Percentiles rank a stretch among this genome's conserved stretches.
These are phyloP conservation scores for Pulveroboletus sp. DNA, from an alignment of 1,284 basidiomycete species.

Conservation along the genomic window DNA sequence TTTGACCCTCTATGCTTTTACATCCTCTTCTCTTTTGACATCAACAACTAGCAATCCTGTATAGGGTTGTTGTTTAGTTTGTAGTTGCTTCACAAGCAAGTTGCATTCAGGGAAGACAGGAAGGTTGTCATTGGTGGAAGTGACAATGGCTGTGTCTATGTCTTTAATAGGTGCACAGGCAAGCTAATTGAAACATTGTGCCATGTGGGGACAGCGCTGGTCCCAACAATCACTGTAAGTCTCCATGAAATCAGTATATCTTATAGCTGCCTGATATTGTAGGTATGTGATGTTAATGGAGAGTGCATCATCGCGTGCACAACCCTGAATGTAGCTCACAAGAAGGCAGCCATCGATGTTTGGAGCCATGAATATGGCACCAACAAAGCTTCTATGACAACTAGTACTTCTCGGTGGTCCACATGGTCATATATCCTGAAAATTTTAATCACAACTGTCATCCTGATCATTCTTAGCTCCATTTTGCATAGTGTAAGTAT, in stretches of 20 bases:
- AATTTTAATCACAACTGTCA: no score
- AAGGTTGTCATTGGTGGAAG: background rate
- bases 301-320: background rate
- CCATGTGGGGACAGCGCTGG: background rate
- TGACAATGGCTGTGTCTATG: background rate
- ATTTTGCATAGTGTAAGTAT: no score
- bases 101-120: background rate
- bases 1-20: no score
- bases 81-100: no score
- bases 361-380: background rate
- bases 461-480: no score
- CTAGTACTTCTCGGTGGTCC: no score
- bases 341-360: background rate
- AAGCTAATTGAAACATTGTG: background rate
- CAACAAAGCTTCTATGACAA: background rate
- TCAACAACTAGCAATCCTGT: no score
- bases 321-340: background rate
- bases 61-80: no score
- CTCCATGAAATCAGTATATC: no score
- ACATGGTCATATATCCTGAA: background rate
- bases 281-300: background rate
- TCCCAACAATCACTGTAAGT: background rate
- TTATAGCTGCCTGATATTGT: background rate
- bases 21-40: no score
- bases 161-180: background rate